These are phyloP conservation scores for Phytopythium delawarense DNA, from an alignment of 352 stramenopile genomes.

Conservation along the genomic window DNA sequence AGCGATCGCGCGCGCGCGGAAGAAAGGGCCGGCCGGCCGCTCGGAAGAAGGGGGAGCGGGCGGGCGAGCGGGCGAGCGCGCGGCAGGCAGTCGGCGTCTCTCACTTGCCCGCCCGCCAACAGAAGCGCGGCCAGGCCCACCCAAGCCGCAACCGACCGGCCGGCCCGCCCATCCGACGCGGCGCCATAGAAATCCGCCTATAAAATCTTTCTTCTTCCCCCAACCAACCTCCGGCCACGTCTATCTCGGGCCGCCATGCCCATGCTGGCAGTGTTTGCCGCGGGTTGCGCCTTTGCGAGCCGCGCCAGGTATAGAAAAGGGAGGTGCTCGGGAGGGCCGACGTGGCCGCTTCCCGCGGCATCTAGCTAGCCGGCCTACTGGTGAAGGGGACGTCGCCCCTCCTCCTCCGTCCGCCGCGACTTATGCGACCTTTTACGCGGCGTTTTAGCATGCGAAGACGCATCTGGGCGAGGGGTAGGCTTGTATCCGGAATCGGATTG, in stretches of 20 bases:
- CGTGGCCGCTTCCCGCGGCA: neutral
- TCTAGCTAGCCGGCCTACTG: too few relatives aligned
- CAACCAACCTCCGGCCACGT: constrained; percentile 1
- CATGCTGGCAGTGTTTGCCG: neutral
- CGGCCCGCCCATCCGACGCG: constrained; percentile 1
- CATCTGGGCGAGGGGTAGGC: neutral
- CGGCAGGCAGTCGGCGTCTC: neutral
- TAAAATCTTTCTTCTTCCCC: constrained; percentile 7
- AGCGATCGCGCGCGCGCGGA: neutral
- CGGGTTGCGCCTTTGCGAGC: neutral
- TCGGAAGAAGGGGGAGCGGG: neutral
- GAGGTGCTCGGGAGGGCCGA: neutral
- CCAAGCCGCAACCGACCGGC: neutral
- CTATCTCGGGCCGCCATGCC: constrained; percentile 4
- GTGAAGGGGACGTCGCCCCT: neutral
- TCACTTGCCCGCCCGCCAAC: neutral
- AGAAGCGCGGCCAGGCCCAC: constrained; percentile 1
- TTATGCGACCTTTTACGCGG: neutral
- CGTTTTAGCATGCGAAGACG: neutral
- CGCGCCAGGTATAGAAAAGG: constrained; percentile 1
- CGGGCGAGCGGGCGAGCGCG: neutral
- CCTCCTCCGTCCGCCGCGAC: neutral
- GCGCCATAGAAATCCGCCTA: constrained; percentile 8
- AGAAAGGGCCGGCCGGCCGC: constrained; percentile 2
- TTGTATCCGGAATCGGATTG: too few relatives aligned